These are phyloP conservation scores for Mollisia scopiformis DNA, from an alignment of 2,329 filamentous ascomycete species.

Conservation along the genomic window DNA sequence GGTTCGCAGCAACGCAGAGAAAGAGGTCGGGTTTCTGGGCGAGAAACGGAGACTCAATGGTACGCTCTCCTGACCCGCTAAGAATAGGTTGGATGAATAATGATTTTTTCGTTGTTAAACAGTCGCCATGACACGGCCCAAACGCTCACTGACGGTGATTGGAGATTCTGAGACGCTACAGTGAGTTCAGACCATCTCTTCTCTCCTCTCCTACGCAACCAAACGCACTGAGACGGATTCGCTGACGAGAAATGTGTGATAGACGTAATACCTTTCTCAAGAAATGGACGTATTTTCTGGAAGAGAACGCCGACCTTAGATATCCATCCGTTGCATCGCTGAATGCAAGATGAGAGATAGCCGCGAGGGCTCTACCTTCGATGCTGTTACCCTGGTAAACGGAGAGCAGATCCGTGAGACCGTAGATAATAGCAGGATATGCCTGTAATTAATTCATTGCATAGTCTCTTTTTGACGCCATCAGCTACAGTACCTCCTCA, in stretches of 20 bases:
- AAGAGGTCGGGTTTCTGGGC: constrained; percentile 89
- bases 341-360: constrained; percentile 22
- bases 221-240: constrained; percentile 24
- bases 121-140: constrained; percentile 97
- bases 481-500: no score
- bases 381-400: constrained; percentile 13
- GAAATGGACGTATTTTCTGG: constrained; percentile 87
- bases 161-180: constrained; percentile 92
- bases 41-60: constrained; percentile 93
- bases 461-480: constrained; percentile 7
- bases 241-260: constrained; percentile 32
- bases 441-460: constrained; percentile 21
- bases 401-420: constrained; percentile 12
- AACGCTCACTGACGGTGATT: constrained; percentile 85
- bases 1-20: constrained; percentile 86
- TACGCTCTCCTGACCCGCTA: constrained; percentile 42
- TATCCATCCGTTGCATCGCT: constrained; percentile 69
- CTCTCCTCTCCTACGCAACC: constrained; percentile 10
- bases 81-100: no score
- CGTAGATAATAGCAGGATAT: constrained; percentile 13
- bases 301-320: constrained; percentile 86
- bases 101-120: no score
- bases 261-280: constrained; percentile 73
- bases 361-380: not conserved
- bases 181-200: constrained; percentile 55